Base-by-base conservation (phyloP, 2,329 filamentous ascomycete genomes). In the Madurella fahalii region DNA sequence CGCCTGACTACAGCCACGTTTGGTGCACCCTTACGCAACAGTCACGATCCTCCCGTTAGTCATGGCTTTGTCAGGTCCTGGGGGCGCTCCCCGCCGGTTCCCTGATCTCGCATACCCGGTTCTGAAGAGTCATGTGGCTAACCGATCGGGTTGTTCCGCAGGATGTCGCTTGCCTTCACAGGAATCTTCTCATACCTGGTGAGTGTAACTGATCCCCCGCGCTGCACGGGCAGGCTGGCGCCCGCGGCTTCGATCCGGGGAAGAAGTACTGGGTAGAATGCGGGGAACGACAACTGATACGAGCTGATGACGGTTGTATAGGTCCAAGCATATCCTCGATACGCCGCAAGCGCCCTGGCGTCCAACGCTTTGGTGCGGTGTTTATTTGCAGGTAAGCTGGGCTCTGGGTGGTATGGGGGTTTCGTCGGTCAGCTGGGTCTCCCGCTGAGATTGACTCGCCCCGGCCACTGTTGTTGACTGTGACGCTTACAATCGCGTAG, bases 181-280 rank as follows among this genome's bases (percentile, higher is more conserved):
- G 90, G 90, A 50, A 83, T 95, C 61, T 96, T 95, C 70, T 95
- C 90, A 12, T 96, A 95, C 72, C 75, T 95, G 60, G 90, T 93
- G 70, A 72, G 77, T 76, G 52, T 51, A 40, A 54, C 56, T 41
- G 20, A 47, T 30, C 40, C 40, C 25, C 25, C 7, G 7, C 25
- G 52, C 48, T 46, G 47, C 54, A 62, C 60, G 56, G 51, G 56
- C 50, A 50, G 47, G 40, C 39, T 39, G 46, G 47, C 41, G 52
- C 49, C 46, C 53, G 15, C 47, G 40, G 54, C 47, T 44, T 52
- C 30, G 47, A 40, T 42, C 59, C 55, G 50, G 54, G 40, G 46
- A 47, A 43, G 45, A 37, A 32, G 50, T 46, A 67, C 66, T 67
- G 64, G 63, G 51, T 44, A 47, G 50, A 49, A 61, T 62, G 56